Conservation (phyloP, 306 rosid genomes). For the Vachellia pachyceras region DNA sequence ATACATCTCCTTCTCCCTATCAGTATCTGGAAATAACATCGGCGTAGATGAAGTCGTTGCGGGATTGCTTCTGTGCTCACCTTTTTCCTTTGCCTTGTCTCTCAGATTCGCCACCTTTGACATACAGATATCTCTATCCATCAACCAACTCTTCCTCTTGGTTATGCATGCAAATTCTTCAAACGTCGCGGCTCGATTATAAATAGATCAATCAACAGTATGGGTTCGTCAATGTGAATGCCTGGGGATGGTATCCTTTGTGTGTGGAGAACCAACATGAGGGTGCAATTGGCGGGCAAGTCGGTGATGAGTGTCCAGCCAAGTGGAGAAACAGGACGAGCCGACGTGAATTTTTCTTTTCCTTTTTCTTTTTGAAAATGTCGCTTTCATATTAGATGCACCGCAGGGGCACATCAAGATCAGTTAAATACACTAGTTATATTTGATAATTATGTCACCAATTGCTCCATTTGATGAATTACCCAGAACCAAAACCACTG, state of each 20-base stretch:
- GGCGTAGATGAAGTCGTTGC: conserved; percentile 30
- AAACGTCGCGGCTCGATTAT: neutral
- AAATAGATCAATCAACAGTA: conserved; percentile 9
- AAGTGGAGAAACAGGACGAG: neutral
- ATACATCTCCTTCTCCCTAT: conserved; percentile 56
- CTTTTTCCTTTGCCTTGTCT: conserved; percentile 19
- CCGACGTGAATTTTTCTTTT: conserved; percentile 37
- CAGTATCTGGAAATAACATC: conserved; percentile 35
- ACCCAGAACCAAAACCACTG: no score
- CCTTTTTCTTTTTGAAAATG: neutral
- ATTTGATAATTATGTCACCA: neutral
- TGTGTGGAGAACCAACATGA: conserved; percentile 22
- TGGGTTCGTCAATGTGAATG: conserved; percentile 34
- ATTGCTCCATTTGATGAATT: no score
- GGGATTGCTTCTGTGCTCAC: neutral
- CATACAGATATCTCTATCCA: neutral
- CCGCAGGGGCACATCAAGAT: no score
- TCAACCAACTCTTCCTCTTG: neutral
- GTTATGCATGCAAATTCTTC: conserved; percentile 21
- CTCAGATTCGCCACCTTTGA: conserved; percentile 38
- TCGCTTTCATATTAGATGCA: neutral
- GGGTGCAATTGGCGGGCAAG: neutral
- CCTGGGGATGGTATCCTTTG: neutral
- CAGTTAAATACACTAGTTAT: neutral
- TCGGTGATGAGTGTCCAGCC: conserved; percentile 7